phyloP scores from a whole-genome alignment of 176 grass and related monocot genomes.

The Oryza officinalis region DNA sequence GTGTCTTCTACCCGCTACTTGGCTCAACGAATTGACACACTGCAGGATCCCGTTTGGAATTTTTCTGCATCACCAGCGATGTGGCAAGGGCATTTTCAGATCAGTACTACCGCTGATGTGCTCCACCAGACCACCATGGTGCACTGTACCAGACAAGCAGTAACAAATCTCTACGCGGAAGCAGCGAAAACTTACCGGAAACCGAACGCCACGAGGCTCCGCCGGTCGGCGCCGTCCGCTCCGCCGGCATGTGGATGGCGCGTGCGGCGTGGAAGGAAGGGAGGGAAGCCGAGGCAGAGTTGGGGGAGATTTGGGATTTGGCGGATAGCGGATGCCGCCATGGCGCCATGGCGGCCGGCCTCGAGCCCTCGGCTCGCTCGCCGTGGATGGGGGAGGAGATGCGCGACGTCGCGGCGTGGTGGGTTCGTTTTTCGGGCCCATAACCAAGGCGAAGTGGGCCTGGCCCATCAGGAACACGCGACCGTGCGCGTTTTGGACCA shows the following conservation, averaged over 20 bases:
- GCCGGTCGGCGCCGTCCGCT: constrained; percentile 15
- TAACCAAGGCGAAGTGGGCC: background rate
- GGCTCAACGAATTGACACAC: background rate
- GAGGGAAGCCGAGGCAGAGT: background rate
- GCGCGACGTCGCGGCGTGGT: constrained; percentile 30
- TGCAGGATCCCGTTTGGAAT: constrained; percentile 3
- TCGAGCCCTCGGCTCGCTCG: constrained; percentile 9
- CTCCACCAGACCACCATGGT: too few relatives aligned
- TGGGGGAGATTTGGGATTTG: background rate
- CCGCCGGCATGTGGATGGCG: constrained; percentile 40
- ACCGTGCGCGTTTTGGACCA: background rate
- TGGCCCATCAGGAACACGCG: background rate
- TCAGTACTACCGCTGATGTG: background rate
- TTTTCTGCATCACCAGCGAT: constrained; percentile 17
- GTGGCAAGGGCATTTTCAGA: constrained; percentile 14
- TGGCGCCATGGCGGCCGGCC: constrained; percentile 3
- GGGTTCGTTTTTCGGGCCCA: background rate
- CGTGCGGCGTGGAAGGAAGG: background rate
- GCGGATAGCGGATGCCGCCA: constrained; percentile 20
- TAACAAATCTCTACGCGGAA: background rate
- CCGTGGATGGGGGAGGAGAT: constrained; percentile 43
- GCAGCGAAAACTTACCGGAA: background rate
- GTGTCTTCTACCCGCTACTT: background rate
- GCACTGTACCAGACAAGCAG: background rate
- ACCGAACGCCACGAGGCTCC: constrained; percentile 3